Evolutionary conservation across 2,329 filamentous ascomycete species (phyloP), one percentile per base, ranked within the genome.

Genomic region (Ascochyta lentis): DNA sequence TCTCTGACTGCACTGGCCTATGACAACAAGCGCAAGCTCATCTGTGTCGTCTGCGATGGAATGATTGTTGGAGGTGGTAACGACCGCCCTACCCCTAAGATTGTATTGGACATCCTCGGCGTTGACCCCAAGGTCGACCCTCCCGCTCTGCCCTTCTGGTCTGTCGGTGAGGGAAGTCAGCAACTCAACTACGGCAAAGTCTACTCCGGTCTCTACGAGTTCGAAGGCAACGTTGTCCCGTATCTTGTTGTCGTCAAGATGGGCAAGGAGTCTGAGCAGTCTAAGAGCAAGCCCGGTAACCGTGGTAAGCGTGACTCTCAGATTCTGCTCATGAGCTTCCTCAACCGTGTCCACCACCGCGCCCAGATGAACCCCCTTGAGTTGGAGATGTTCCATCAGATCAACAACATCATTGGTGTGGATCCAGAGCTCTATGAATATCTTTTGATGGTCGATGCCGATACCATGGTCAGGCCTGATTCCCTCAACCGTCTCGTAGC

Each of bases 121-220:
- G 95, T 99, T 51, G 94, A 98, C 68, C 94, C 94, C 41, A 98
- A 96, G 79, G 88, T 97, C 58, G 95, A 99, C 69, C 95, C 95
- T 59, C 93, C 93, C 22, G 92, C 95, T 1, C 82, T 99, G 29
- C 91, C 93, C 0, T 98, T 98, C 85, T 94, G 93, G 78, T 96
- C 92, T 4, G 88, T 99, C 54, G 95, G 95, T 47, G 83, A 88
- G 45, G 92, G 93, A 65, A 92, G 86, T 69, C 91, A 96, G 59
- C 94, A 98, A 75, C 88, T 98, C 63, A 99, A 99, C 78, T 98
- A 96, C 71, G 95, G 93, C 72, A 99, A 99, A 74, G 93, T 99
- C 15, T 99, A 98, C 77, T 98, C 94, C 44, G 95, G 95, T 71
- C 85, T 99, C 2, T 99, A 99, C 76, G 95, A 99, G 75, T 97